Conservation (phyloP, 345 rosid species). For the Populus nigra region DNA sequence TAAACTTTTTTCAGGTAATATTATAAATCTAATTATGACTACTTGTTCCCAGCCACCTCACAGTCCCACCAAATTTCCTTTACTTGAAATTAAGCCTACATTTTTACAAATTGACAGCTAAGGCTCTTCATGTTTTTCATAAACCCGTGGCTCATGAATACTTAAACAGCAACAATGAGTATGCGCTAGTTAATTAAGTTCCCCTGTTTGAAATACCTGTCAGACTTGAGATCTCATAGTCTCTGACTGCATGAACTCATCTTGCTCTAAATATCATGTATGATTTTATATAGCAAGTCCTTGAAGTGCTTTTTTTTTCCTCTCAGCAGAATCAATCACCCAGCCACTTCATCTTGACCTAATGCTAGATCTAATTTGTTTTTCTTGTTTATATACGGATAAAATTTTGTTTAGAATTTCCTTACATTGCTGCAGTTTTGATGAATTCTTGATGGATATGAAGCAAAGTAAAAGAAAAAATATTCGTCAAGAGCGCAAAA, state of each 20-base stretch:
- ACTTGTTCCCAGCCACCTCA: not conserved
- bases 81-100: not conserved
- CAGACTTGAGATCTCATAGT: not conserved
- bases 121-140: too few species aligned
- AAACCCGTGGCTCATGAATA: too few species aligned
- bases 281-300: too few species aligned
- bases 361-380: too few species aligned
- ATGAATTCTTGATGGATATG: conserved; percentile 95
- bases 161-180: not conserved
- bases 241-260: not conserved
- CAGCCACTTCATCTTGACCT: too few species aligned
- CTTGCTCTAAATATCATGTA: not conserved
- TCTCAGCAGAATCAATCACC: too few species aligned
- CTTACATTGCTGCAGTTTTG: conserved; percentile 56
- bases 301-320: too few species aligned
- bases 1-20: not conserved
- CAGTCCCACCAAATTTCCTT: not conserved
- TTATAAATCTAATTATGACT: too few species aligned
- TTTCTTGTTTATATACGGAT: conserved; percentile 5
- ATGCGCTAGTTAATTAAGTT: not conserved
- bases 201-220: not conserved
- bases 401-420: conserved; percentile 1
- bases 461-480: conserved; percentile 88
- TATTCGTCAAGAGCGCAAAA: conserved; percentile 89
- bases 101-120: not conserved